phyloP scores from a whole-genome alignment of 257 asterid genomes.

The Nicotiana otophora region DNA sequence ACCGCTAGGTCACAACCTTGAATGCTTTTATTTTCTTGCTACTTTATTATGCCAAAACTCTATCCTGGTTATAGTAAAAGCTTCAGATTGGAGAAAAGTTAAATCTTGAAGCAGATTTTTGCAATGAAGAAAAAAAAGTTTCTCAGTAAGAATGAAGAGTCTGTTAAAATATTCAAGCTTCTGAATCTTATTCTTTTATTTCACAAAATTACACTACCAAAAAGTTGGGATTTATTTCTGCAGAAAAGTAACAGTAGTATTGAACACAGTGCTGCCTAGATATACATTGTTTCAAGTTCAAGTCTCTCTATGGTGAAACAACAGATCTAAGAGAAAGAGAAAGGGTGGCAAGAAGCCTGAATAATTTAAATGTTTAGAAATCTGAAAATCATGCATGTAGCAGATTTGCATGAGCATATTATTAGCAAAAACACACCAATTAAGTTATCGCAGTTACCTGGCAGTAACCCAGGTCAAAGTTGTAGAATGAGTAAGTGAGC shows the following conservation, averaged over 20 bases:
- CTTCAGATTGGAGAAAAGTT: not conserved
- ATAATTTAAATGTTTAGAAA: not conserved
- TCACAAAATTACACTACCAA: not conserved
- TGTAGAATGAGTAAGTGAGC: conserved; percentile 94
- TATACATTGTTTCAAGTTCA: not conserved
- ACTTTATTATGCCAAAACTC: not conserved
- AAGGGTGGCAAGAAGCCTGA: not conserved
- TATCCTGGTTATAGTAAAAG: not conserved
- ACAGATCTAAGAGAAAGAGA: not conserved
- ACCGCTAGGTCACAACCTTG: not conserved
- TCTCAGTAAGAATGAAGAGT: not conserved
- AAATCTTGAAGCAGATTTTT: not conserved
- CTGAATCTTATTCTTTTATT: not conserved
- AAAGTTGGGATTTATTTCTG: not conserved
- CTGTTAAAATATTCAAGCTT: not conserved
- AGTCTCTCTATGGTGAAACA: not conserved
- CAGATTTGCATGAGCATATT: not conserved
- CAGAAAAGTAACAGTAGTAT: not conserved
- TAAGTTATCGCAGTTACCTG: conserved; percentile 51
- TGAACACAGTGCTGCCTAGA: not conserved
- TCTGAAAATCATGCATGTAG: not conserved
- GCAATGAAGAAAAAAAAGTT: not conserved
- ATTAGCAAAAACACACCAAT: not conserved
- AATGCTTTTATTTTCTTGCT: not conserved
- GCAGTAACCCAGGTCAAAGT: conserved; percentile 98